Percentiles rank a stretch among this genome's conserved stretches.
Conservation (phyloP, 2,329 filamentous ascomycete species). For the Alternaria solani region DNA sequence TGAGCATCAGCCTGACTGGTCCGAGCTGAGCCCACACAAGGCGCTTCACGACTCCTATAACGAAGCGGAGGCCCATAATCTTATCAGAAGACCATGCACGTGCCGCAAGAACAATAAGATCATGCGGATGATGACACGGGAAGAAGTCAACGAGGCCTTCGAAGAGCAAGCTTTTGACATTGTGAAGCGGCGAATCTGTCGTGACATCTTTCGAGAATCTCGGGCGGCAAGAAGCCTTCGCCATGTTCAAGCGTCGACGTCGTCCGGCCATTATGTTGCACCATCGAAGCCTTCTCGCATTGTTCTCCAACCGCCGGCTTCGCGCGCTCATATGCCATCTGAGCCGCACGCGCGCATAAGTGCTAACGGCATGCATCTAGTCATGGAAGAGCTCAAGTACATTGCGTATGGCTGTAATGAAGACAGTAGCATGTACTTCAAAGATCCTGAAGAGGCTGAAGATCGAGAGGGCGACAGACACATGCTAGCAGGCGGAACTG, state of each 20-base stretch:
- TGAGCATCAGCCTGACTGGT: not conserved
- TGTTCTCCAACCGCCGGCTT: not conserved
- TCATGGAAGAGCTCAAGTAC: slow-evolving; percentile 1
- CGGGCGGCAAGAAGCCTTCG: not conserved
- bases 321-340: not conserved
- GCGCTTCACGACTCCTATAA: slow-evolving; percentile 3
- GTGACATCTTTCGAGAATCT: slow-evolving; percentile 5
- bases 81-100: not conserved
- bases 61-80: not conserved
- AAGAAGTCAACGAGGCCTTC: not conserved
- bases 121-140: not conserved
- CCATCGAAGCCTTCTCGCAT: not conserved
- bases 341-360: not conserved
- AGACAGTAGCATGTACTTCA: not conserved
- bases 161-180: not conserved
- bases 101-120: not conserved
- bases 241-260: not conserved
- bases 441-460: not conserved
- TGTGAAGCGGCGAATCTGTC: not conserved
- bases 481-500: not conserved
- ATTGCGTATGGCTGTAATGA: not conserved
- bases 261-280: not conserved
- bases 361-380: not conserved
- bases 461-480: not conserved
- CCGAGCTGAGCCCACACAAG: not conserved